phyloP scores from a whole-genome alignment of 345 rosid genomes.

The Nasturtium officinale region DNA sequence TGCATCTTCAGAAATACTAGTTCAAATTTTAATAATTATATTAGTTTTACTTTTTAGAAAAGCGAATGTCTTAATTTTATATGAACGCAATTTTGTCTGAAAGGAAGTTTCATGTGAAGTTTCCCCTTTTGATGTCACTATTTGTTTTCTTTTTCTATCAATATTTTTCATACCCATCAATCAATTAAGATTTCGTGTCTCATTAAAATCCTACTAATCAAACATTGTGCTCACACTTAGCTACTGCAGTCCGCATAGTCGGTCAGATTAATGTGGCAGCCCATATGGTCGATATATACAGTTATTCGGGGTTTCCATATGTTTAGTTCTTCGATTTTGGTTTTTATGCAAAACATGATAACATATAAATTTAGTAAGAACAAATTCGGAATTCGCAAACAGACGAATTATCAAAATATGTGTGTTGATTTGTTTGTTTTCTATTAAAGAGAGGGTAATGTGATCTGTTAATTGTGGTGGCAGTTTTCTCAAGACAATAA shows the following conservation, averaged over 20 bases:
- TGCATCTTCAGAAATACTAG: neutral
- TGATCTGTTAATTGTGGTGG: slow-evolving; percentile 4
- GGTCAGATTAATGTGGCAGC: slow-evolving; percentile 7
- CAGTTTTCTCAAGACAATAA: slow-evolving; percentile 4
- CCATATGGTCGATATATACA: neutral
- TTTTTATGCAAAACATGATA: neutral
- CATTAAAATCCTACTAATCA: neutral
- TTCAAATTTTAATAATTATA: neutral
- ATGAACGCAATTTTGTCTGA: slow-evolving; percentile 2
- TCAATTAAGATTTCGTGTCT: slow-evolving; percentile 7
- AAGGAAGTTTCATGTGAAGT: slow-evolving; percentile 33
- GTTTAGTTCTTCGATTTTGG: neutral
- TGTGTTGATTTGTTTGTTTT: neutral
- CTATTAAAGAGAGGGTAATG: slow-evolving; percentile 10
- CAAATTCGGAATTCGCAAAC: neutral
- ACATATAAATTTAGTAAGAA: neutral
- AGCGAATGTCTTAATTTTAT: slow-evolving; percentile 19
- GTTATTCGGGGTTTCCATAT: neutral
- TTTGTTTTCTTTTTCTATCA: neutral
- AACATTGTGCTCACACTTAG: slow-evolving; percentile 4
- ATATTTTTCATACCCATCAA: slow-evolving; percentile 20
- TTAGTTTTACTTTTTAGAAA: slow-evolving; percentile 22
- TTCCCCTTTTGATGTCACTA: slow-evolving; percentile 28
- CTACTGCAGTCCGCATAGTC: neutral
- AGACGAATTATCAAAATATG: slow-evolving; percentile 6